phyloP scores from a whole-genome alignment of 805 yeast genomes.

The Jamesozyma rosinii region DNA sequence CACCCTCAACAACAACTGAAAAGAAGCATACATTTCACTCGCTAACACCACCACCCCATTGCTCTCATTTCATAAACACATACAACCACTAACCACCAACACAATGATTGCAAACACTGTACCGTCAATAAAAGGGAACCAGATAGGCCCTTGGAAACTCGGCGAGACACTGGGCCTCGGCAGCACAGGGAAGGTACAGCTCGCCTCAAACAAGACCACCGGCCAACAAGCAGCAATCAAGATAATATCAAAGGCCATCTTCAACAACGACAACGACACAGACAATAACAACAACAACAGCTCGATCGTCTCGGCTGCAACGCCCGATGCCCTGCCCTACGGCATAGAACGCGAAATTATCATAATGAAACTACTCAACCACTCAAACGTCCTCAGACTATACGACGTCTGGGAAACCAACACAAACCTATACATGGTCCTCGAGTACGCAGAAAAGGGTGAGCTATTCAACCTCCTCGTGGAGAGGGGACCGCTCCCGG shows the following conservation, averaged over 20 bases:
- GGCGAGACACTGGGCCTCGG: constrained; percentile 94
- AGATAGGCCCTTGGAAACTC: constrained; percentile 89
- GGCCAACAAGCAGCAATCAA: constrained; percentile 94
- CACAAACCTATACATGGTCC: constrained; percentile 70
- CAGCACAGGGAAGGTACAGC: constrained; percentile 88
- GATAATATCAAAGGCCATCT: constrained; percentile 80
- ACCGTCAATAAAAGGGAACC: constrained; percentile 32
- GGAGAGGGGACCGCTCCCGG: constrained; percentile 80
- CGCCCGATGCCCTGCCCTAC: constrained; percentile 55
- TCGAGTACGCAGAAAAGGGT: constrained; percentile 96
- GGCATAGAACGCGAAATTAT: constrained; percentile 84
- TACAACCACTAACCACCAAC: too few relatives aligned
- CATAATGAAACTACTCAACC: constrained; percentile 72
- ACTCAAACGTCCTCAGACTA: constrained; percentile 67
- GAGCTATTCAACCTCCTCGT: constrained; percentile 88
- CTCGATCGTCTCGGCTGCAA: constrained; percentile 35
- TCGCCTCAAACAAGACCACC: constrained; percentile 77
- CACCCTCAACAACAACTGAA: too few relatives aligned
- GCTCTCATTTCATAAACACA: too few relatives aligned
- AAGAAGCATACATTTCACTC: too few relatives aligned
- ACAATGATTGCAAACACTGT: constrained; percentile 6
- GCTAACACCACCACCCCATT: too few relatives aligned
- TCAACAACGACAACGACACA: constrained; percentile 23
- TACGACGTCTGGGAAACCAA: constrained; percentile 86
- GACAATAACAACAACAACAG: constrained; percentile 7